phyloP scores from a whole-genome alignment of 805 yeast species.

The Pichia nanzhaoensis region DNA sequence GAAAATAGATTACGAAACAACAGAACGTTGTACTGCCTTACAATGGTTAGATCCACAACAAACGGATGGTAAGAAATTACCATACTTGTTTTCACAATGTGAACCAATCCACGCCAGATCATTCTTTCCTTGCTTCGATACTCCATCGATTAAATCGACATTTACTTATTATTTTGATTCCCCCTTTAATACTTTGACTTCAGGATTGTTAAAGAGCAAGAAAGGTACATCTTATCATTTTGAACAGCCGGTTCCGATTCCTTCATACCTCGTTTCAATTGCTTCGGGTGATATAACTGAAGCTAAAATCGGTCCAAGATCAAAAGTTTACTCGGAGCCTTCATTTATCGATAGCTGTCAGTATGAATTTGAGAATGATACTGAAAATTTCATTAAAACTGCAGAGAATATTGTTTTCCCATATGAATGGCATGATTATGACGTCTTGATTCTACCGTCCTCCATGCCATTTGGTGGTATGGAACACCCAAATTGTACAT shows the following conservation, averaged over 20 bases:
- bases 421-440: constrained; percentile 82
- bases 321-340: constrained; percentile 77
- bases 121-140: constrained; percentile 84
- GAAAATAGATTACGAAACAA: constrained; percentile 56
- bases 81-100: constrained; percentile 80
- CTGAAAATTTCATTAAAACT: constrained; percentile 68
- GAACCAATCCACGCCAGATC: constrained; percentile 90
- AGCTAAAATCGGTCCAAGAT: constrained; percentile 77
- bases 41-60: constrained; percentile 76
- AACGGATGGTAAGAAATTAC: constrained; percentile 63
- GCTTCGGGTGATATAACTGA: constrained; percentile 74
- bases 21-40: constrained; percentile 70
- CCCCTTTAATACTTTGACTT: constrained; percentile 61
- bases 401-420: constrained; percentile 73
- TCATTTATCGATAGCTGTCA: constrained; percentile 57
- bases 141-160: constrained; percentile 75
- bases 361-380: constrained; percentile 74
- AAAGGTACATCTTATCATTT: constrained; percentile 40
- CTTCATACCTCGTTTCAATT: constrained; percentile 75
- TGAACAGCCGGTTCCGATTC: constrained; percentile 76
- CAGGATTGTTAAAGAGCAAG: constrained; percentile 40
- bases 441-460: constrained; percentile 72
- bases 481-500: constrained; percentile 90
- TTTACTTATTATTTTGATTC: constrained; percentile 55
- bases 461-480: constrained; percentile 87